A percentile compares a stretch with the other conserved stretches of the same genome.
Evolutionary conservation across 1,284 basidiomycete species (phyloP).

Genomic region (Thelephora terrestris): DNA sequence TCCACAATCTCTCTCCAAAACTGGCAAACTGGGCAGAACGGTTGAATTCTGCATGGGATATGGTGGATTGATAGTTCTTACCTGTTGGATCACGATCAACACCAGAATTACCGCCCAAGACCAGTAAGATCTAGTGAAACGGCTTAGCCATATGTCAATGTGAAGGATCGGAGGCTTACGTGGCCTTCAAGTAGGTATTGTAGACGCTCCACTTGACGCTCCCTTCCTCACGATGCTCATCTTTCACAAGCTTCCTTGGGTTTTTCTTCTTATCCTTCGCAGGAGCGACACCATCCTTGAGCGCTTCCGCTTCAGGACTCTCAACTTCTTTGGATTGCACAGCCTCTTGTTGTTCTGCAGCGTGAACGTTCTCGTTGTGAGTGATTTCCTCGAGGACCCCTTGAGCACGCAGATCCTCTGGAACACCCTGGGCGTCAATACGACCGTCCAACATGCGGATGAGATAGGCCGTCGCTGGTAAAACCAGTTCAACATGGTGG

Average conservation of each 20-base stretch:
- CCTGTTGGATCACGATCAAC: slow-evolving; percentile 41
- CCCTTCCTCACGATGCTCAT: slow-evolving; percentile 64
- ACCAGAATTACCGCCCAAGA: slow-evolving; percentile 43
- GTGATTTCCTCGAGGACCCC: slow-evolving; percentile 52
- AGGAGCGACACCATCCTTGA: slow-evolving; percentile 21
- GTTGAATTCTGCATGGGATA: neutral
- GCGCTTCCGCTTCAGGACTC: slow-evolving; percentile 14
- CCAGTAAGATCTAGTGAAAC: slow-evolving; percentile 47
- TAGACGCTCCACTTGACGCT: slow-evolving; percentile 76
- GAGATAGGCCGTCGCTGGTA: slow-evolving; percentile 58
- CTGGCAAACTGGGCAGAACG: slow-evolving; percentile 25
- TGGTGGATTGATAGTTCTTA: slow-evolving; percentile 3
- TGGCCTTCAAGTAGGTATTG: slow-evolving; percentile 65
- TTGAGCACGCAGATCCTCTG: slow-evolving; percentile 45
- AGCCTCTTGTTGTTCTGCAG: slow-evolving; percentile 17
- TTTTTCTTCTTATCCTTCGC: slow-evolving; percentile 32
- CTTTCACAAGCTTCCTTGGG: slow-evolving; percentile 55
- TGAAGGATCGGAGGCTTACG: slow-evolving; percentile 27
- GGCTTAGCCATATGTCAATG: neutral
- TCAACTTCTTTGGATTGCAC: slow-evolving; percentile 7
- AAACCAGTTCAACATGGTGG: slow-evolving; percentile 66
- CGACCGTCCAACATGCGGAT: slow-evolving; percentile 68
- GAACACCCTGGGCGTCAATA: slow-evolving; percentile 57
- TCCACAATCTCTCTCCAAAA: slow-evolving; percentile 61
- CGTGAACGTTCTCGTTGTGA: slow-evolving; percentile 29